Evolutionary conservation across 306 rosid species (phyloP).

Genomic region (Prunus fruticosa): DNA sequence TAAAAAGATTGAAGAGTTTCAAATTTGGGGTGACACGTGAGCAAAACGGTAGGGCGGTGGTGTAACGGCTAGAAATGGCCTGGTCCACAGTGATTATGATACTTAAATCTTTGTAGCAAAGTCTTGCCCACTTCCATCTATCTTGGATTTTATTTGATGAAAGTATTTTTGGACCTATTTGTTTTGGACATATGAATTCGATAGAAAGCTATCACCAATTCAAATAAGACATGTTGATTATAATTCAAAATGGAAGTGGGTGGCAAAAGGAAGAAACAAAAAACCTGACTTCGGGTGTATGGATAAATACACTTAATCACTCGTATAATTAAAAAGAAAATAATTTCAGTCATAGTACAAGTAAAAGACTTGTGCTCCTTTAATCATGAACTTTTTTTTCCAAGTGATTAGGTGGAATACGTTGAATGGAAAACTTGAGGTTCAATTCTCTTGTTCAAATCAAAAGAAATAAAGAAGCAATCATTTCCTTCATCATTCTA

Average conservation of each 20-base stretch:
- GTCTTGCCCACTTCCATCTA: neutral
- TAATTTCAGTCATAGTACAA: too few species aligned
- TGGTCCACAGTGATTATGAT: conserved; percentile 23
- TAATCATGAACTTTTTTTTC: neutral
- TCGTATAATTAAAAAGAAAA: too few species aligned
- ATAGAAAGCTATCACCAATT: too few species aligned
- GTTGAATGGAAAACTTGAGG: neutral
- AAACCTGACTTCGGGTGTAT: too few species aligned
- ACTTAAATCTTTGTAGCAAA: conserved; percentile 6
- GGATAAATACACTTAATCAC: too few species aligned
- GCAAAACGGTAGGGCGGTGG: conserved; percentile 17
- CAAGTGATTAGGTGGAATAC: neutral
- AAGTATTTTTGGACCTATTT: neutral
- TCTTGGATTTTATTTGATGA: neutral
- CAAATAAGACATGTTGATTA: too few species aligned
- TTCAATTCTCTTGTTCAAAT: neutral
- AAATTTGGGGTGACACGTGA: conserved; percentile 20
- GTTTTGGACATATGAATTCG: neutral
- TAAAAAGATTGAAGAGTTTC: conserved; percentile 8
- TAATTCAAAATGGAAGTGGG: too few species aligned
- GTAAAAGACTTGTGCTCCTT: neutral
- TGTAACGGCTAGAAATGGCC: conserved; percentile 54
- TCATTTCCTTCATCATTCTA: neutral
- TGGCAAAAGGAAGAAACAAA: too few species aligned
- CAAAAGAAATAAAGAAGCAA: neutral